These are phyloP conservation scores for Ochetophila trinervis DNA, from an alignment of 306 rosid genomes.

Conservation along the genomic window DNA sequence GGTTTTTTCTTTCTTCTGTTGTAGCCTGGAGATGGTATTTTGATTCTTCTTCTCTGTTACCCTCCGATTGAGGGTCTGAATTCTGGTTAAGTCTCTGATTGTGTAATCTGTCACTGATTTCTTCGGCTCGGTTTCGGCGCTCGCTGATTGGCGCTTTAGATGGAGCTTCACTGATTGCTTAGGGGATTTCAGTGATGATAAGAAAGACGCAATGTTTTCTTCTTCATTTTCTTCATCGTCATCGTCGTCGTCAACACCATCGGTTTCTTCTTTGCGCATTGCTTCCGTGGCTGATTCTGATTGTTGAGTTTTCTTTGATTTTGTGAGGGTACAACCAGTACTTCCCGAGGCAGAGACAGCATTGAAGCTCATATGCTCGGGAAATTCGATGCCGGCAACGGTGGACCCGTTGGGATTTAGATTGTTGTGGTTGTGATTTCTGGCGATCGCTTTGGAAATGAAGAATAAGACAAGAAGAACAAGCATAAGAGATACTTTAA, in stretches of 20 bases:
- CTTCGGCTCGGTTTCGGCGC: constrained; percentile 35
- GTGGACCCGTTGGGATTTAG: constrained; percentile 53
- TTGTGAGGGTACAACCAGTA: constrained; percentile 49
- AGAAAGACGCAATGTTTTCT: background rate
- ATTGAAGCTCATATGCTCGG: constrained; percentile 60
- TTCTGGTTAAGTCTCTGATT: constrained; percentile 59
- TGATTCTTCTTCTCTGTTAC: constrained; percentile 77
- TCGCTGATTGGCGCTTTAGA: constrained; percentile 44
- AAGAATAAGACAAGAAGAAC: constrained; percentile 34
- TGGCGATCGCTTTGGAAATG: constrained; percentile 28
- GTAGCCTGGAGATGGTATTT: constrained; percentile 62
- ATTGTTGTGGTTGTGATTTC: constrained; percentile 33
- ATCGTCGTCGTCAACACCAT: constrained; percentile 19
- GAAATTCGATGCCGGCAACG: constrained; percentile 61
- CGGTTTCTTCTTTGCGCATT: constrained; percentile 11
- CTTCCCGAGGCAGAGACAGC: constrained; percentile 51
- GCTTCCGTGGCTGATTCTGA: constrained; percentile 20
- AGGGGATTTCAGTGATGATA: constrained; percentile 17
- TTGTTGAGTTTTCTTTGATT: constrained; percentile 25
- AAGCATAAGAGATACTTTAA: constrained; percentile 30
- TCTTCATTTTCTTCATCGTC: constrained; percentile 1
- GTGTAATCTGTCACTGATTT: constrained; percentile 51
- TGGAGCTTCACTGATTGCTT: constrained; percentile 60
- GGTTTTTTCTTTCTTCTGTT: constrained; percentile 26
- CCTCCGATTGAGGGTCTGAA: constrained; percentile 73